A percentile compares a stretch with the other conserved stretches of the same genome.
Evolutionary conservation across 176 grass and related monocot genomes (phyloP).

Genomic region (Musa schizocarpa): DNA sequence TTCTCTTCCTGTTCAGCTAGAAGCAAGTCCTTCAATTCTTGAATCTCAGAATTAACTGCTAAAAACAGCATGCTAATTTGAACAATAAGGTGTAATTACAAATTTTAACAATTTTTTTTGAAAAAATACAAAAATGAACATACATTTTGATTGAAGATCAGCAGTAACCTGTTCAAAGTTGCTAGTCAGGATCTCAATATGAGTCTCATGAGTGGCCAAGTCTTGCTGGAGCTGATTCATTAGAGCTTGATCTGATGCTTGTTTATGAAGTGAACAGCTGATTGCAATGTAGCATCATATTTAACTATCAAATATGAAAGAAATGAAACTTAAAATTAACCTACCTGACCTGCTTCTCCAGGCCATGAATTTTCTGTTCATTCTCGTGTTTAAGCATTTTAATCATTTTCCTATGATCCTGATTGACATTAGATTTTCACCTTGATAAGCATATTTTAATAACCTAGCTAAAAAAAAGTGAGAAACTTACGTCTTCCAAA

Average conservation of each 20-base stretch:
- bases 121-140: background rate
- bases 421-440: slow-evolving; percentile 18
- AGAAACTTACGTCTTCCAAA: slow-evolving; percentile 52
- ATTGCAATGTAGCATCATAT: slow-evolving; percentile 24
- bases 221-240: slow-evolving; percentile 52
- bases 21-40: slow-evolving; percentile 58
- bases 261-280: slow-evolving; percentile 52
- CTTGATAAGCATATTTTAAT: slow-evolving; percentile 7
- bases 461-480: background rate
- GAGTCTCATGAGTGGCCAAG: slow-evolving; percentile 43
- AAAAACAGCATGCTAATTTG: slow-evolving; percentile 6
- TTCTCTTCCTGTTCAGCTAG: slow-evolving; percentile 79
- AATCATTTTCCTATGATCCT: slow-evolving; percentile 54
- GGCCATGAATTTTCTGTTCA: slow-evolving; percentile 38
- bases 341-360: slow-evolving; percentile 66
- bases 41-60: slow-evolving; percentile 56
- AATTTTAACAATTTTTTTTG: background rate
- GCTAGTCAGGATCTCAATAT: slow-evolving; percentile 43
- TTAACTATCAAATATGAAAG: slow-evolving; percentile 2
- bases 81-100: background rate
- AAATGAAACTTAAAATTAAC: slow-evolving; percentile 4
- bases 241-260: slow-evolving; percentile 44
- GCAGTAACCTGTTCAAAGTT: slow-evolving; percentile 48
- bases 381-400: slow-evolving; percentile 45
- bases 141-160: slow-evolving; percentile 60